These are phyloP conservation scores for Penicillium sp. DNA, from an alignment of 2,329 filamentous ascomycete genomes.

Conservation along the genomic window DNA sequence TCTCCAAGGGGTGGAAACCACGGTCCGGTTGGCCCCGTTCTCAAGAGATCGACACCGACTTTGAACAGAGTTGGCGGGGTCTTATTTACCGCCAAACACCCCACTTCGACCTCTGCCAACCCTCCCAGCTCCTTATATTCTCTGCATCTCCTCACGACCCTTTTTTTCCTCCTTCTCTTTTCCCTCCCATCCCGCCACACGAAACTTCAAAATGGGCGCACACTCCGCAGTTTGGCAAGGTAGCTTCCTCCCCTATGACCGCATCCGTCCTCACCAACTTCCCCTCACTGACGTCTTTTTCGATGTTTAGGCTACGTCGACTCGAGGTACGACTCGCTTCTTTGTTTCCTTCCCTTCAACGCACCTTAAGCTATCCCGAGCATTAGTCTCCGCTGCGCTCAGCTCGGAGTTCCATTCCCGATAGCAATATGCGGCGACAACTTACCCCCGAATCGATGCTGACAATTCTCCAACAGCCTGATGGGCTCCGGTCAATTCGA, in stretches of 20 bases:
- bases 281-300: conserved; percentile 18
- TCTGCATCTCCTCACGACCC: conserved; percentile 7
- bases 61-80: conserved; percentile 3
- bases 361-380: neutral
- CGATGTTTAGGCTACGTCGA: conserved; percentile 58
- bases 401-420: neutral
- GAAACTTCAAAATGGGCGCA: conserved; percentile 31
- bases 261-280: neutral
- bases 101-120: conserved; percentile 15
- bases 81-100: conserved; percentile 25
- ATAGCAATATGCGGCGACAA: neutral
- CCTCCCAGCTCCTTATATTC: conserved; percentile 20
- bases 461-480: conserved; percentile 58
- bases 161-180: conserved; percentile 7
- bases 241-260: conserved; percentile 15
- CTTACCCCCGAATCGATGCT: conserved; percentile 7
- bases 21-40: neutral
- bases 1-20: too few species aligned
- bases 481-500: conserved; percentile 76
- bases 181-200: conserved; percentile 1
- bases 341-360: neutral
- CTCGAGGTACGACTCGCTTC: conserved; percentile 51
- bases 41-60: conserved; percentile 15
- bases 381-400: neutral
- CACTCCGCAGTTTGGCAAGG: conserved; percentile 40